phyloP scores from a whole-genome alignment of 23 red algal species.

The Agarophyton chilense region DNA sequence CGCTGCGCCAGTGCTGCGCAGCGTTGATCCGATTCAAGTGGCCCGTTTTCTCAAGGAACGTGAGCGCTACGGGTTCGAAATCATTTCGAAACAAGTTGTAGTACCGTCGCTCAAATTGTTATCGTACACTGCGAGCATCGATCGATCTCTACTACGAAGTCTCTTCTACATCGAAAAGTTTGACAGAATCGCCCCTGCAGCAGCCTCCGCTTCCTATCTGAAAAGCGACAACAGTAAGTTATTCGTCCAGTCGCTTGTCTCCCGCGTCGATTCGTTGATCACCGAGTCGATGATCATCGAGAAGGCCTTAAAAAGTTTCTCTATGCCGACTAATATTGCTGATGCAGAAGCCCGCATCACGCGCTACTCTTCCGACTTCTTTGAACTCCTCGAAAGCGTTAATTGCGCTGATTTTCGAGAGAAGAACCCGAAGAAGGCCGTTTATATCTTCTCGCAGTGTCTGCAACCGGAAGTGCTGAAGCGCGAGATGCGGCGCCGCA shows the following conservation, averaged over 20 bases:
- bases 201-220: neutral
- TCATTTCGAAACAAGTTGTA: neutral
- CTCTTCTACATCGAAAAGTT: neutral
- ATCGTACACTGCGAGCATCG: conserved; percentile 24
- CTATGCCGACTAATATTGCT: conserved; percentile 11
- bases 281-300: neutral
- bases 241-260: neutral
- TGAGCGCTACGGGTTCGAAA: conserved; percentile 20
- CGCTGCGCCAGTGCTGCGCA: neutral
- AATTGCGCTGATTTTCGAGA: conserved; percentile 1
- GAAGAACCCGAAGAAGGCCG: conserved; percentile 31
- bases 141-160: neutral
- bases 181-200: neutral
- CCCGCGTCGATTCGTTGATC: neutral
- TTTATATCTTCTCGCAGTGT: conserved; percentile 2
- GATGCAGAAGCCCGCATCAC: conserved; percentile 26
- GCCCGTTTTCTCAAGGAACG: conserved; percentile 41
- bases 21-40: too few relatives aligned
- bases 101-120: neutral
- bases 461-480: conserved; percentile 1
- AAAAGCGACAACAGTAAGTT: neutral
- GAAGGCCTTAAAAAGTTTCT: neutral
- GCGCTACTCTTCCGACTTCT: conserved; percentile 15
- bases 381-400: conserved; percentile 31
- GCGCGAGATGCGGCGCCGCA: conserved; percentile 20